Evolutionary conservation across 108 stramenopile genomes (phyloP).

Genomic region (Phaeodactylum tricornutum): DNA sequence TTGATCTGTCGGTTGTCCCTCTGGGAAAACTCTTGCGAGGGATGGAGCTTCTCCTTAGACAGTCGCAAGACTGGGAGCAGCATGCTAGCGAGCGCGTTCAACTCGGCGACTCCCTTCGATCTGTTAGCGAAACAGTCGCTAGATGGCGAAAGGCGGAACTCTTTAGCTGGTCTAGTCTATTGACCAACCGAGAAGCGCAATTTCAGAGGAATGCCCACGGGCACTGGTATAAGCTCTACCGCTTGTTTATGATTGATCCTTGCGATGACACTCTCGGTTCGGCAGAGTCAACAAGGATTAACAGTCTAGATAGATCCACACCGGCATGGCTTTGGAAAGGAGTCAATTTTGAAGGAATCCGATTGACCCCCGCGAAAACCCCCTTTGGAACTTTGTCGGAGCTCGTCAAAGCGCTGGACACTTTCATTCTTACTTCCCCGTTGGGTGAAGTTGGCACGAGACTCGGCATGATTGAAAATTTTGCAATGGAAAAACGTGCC

Average conservation of each 20-base stretch:
- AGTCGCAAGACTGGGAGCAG: conserved; percentile 96
- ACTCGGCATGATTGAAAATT: conserved; percentile 45
- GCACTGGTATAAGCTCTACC: conserved; percentile 55
- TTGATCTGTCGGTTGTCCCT: conserved; percentile 54
- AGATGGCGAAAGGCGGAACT: conserved; percentile 91
- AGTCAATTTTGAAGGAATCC: conserved; percentile 5
- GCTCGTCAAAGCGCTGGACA: conserved; percentile 60
- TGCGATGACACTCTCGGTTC: background rate
- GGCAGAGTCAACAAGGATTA: too few relatives aligned
- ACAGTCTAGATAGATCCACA: too few relatives aligned
- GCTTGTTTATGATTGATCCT: too few relatives aligned
- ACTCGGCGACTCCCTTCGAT: conserved; percentile 53
- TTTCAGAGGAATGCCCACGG: conserved; percentile 30
- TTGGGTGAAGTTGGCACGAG: conserved; percentile 57
- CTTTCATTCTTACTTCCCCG: conserved; percentile 71
- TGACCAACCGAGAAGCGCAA: conserved; percentile 40
- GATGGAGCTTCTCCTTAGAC: conserved; percentile 77
- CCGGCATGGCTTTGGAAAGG: conserved; percentile 78
- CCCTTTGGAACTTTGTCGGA: conserved; percentile 32
- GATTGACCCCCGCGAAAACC: conserved; percentile 9
- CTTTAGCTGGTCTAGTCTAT: conserved; percentile 75
- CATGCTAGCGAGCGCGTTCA: conserved; percentile 80
- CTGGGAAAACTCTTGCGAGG: conserved; percentile 86
- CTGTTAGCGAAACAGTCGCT: conserved; percentile 71
- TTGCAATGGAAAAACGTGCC: conserved; percentile 29